Evolutionary conservation across 164 flowering plant species (phyloP).

Genomic region (Magnolia changhungtana): DNA sequence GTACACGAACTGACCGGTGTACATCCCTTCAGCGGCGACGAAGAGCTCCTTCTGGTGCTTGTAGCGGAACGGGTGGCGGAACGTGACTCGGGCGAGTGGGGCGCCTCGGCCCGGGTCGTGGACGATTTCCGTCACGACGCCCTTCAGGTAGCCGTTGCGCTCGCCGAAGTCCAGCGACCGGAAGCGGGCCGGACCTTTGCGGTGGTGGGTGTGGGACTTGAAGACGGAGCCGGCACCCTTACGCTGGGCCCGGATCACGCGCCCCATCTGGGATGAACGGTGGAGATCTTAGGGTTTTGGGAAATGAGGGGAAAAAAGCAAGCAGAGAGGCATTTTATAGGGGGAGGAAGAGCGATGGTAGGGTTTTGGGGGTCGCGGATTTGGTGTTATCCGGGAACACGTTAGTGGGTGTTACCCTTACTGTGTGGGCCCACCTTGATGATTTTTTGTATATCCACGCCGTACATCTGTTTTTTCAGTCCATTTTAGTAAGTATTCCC

Average conservation of each 20-base stretch:
- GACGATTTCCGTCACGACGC: slow-evolving; percentile 43
- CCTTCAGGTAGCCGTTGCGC: slow-evolving; percentile 51
- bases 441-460: too few species aligned
- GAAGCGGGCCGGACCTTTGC: slow-evolving; percentile 56
- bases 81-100: slow-evolving; percentile 45
- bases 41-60: slow-evolving; percentile 61
- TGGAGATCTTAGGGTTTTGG: neutral
- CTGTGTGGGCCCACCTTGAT: too few species aligned
- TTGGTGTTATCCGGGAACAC: too few species aligned
- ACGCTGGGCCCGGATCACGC: slow-evolving; percentile 17
- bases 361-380: too few species aligned
- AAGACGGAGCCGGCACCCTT: slow-evolving; percentile 17
- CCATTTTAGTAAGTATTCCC: too few species aligned
- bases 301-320: neutral
- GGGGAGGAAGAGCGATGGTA: too few species aligned
- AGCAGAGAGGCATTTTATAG: too few species aligned
- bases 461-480: too few species aligned
- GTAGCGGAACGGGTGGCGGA: slow-evolving; percentile 56
- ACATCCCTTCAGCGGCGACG: slow-evolving; percentile 57
- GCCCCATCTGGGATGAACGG: slow-evolving; percentile 3
- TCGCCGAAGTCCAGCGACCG: slow-evolving; percentile 55
- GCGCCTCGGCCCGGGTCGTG: slow-evolving; percentile 65
- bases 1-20: slow-evolving; percentile 53
- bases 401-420: too few species aligned
- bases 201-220: slow-evolving; percentile 35